phyloP scores from a whole-genome alignment of 176 grass and related monocot species.

The Rhynchospora pubera region DNA sequence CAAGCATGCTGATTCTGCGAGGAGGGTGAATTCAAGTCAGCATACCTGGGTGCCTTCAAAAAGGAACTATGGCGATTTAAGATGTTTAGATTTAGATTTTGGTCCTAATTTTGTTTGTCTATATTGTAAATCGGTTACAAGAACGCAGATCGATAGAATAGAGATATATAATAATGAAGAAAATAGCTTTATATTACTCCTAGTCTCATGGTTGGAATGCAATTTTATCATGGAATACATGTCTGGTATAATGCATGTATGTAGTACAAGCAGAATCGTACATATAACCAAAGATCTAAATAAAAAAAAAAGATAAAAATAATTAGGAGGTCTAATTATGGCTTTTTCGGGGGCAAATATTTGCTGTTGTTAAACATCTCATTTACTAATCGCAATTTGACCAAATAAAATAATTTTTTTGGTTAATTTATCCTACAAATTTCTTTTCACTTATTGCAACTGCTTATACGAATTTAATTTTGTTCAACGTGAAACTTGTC shows the following conservation, averaged over 20 bases:
- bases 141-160: neutral
- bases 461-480: neutral
- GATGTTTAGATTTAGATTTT: neutral
- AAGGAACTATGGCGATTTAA: neutral
- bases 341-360: neutral
- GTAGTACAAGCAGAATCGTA: neutral
- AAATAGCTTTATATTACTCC: neutral
- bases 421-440: neutral
- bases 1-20: constrained; percentile 28
- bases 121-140: neutral
- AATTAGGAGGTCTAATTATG: neutral
- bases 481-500: neutral
- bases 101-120: neutral
- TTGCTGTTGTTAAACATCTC: neutral
- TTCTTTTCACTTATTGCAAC: neutral
- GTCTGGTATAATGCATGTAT: neutral
- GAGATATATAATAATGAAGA: neutral
- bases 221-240: neutral
- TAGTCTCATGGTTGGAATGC: neutral
- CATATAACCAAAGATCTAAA: neutral
- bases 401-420: neutral
- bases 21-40: neutral
- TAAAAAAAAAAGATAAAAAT: neutral
- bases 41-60: neutral
- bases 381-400: neutral